Base-by-base conservation (phyloP, 2,329 filamentous ascomycete genomes). In the Claviceps lovelessii region DNA sequence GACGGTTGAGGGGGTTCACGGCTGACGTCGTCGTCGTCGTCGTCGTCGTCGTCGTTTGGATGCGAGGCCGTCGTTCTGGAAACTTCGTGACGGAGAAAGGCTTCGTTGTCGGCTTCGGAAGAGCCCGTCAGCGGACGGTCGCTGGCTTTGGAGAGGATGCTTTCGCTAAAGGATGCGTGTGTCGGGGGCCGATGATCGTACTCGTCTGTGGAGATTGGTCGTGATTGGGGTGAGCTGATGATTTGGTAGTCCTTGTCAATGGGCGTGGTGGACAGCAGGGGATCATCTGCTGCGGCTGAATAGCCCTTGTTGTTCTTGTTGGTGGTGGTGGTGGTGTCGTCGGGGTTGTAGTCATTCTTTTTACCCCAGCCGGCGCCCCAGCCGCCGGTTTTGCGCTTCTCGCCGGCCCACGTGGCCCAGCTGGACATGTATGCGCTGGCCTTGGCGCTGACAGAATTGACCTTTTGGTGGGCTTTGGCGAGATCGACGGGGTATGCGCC, bases 331-430 rank as follows among this genome's bases (percentile, higher is more conserved):
- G n/a, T 61, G 51, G 17, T 28, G 50, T 17, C 44, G 50, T 11
- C 42, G 50, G 2, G 46, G 13, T 7, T 35, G 39, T 23, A 13
- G 50, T 23, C 42, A 19, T 35, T 48, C 55, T 66, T 64, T 60
- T 66, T 68, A 44, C 71, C 70, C 67, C 72, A 73, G 49, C 68
- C 68, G 29, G 63, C 67, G 29, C 67, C 75, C 64, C 74, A 72
- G 49, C 69, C 75, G n/a, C 68, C 72, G 4, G 65, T 65, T 63
- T 84, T 86, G 58, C 84, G 76, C 72, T 90, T 91, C 71, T 93
- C 86, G 51, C 83, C 83, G 1, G 83, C 82, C 83, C 83, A 86
- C 0, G 74, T 70, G 1, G 83, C 80, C 83, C 83, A 86, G 61
- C 81, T 84, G 44, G 80, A 82, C 61, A 86, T 77, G 65, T 85